phyloP scores from a whole-genome alignment of 2,329 filamentous ascomycete genomes.

The Aspergillus proliferans region DNA sequence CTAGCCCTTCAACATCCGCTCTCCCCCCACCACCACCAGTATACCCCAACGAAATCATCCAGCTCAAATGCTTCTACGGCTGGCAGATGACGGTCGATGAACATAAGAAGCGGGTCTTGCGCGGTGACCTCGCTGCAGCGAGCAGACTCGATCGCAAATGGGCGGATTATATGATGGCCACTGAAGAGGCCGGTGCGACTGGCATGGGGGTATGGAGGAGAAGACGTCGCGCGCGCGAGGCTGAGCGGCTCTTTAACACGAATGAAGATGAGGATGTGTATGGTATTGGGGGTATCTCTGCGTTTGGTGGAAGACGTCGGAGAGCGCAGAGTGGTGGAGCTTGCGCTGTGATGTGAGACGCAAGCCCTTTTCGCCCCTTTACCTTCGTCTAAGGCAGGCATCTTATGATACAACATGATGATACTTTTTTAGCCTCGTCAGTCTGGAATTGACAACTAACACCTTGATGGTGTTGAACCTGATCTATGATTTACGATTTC shows the following conservation, averaged over 20 bases:
- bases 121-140: slow-evolving; percentile 68
- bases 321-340: slow-evolving; percentile 56
- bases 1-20: slow-evolving; percentile 16
- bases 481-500: background rate
- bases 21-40: slow-evolving; percentile 18
- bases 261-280: slow-evolving; percentile 60
- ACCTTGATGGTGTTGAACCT: background rate
- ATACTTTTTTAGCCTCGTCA: background rate
- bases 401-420: slow-evolving; percentile 9
- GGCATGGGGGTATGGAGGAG: slow-evolving; percentile 60
- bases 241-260: slow-evolving; percentile 70
- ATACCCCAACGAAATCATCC: slow-evolving; percentile 72
- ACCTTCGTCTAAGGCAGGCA: background rate
- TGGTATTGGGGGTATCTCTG: slow-evolving; percentile 26
- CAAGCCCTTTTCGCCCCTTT: background rate
- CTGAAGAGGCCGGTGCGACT: slow-evolving; percentile 67
- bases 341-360: slow-evolving; percentile 58
- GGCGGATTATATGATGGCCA: slow-evolving; percentile 90
- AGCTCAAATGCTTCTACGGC: slow-evolving; percentile 87
- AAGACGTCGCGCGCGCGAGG: slow-evolving; percentile 71
- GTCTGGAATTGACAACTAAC: background rate
- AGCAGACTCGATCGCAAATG: slow-evolving; percentile 80
- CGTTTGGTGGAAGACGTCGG: slow-evolving; percentile 49
- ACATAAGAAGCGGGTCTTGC: slow-evolving; percentile 77
- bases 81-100: slow-evolving; percentile 95